Conservation (phyloP, 1,139 yeast genomes). For the Yamadazyma pseudoaaseri region DNA sequence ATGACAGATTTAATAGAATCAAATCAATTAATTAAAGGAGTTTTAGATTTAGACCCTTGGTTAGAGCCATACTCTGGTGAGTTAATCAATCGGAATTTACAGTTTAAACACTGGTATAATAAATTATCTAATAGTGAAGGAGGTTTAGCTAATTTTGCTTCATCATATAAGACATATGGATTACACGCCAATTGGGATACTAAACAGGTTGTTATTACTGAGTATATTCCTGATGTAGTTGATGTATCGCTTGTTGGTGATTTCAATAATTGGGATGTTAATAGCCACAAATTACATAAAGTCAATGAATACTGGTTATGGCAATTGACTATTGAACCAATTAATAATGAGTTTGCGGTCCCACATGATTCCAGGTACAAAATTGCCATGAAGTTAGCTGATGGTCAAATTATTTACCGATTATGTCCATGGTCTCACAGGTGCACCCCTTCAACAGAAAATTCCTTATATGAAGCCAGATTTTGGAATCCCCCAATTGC, state of each 20-base stretch:
- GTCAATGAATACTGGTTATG: constrained; percentile 70
- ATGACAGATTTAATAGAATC: not conserved
- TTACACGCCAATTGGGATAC: constrained; percentile 57
- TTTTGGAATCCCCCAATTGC: constrained; percentile 78
- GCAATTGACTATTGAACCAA: constrained; percentile 53
- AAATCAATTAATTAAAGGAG: constrained; percentile 47
- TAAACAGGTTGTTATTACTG: constrained; percentile 61
- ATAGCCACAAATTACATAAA: constrained; percentile 52
- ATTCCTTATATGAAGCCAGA: constrained; percentile 68
- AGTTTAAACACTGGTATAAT: constrained; percentile 52
- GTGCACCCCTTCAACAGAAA: constrained; percentile 65
- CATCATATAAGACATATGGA: constrained; percentile 71
- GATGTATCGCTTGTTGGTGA: constrained; percentile 82
- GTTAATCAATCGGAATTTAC: constrained; percentile 37
- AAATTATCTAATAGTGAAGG: constrained; percentile 45
- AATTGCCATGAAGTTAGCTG: constrained; percentile 60
- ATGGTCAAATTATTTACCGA: constrained; percentile 73
- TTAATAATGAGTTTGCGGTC: constrained; percentile 61
- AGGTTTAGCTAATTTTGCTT: constrained; percentile 50
- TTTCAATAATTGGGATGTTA: constrained; percentile 78
- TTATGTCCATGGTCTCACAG: constrained; percentile 88
- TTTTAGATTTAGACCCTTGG: constrained; percentile 79
- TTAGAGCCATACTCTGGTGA: constrained; percentile 74
- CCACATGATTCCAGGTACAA: constrained; percentile 82
- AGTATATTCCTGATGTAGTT: constrained; percentile 88